Conservation (phyloP, 768 basidiomycete species). For the Calvatia gigantea region DNA sequence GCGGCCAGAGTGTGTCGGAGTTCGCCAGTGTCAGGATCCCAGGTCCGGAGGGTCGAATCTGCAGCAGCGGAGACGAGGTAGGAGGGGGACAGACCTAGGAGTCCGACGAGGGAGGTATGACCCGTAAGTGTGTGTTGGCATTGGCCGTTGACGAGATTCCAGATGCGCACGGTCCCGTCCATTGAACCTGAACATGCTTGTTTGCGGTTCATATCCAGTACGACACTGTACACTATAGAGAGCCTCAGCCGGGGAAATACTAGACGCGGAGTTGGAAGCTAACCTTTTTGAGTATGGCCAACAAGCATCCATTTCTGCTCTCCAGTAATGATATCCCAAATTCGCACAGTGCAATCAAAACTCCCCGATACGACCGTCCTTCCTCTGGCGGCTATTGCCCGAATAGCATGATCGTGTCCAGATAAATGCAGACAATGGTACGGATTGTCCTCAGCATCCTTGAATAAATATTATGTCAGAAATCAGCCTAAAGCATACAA, state of each 20-base stretch:
- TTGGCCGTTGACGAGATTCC: conserved; percentile 82
- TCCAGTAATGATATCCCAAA: conserved; percentile 92
- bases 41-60: conserved; percentile 90
- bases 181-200: conserved; percentile 97
- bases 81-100: conserved; percentile 86
- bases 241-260: neutral
- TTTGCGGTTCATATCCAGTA: conserved; percentile 79
- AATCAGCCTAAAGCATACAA: conserved; percentile 11
- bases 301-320: conserved; percentile 74
- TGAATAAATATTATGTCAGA: neutral
- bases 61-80: conserved; percentile 94
- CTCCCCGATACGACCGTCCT: conserved; percentile 91
- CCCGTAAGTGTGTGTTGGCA: conserved; percentile 81
- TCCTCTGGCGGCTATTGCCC: conserved; percentile 89
- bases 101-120: conserved; percentile 92
- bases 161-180: conserved; percentile 96
- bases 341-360: conserved; percentile 91
- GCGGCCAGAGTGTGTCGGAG: conserved; percentile 80
- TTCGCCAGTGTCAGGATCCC: conserved; percentile 86
- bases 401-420: conserved; percentile 90
- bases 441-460: conserved; percentile 77
- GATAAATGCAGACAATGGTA: conserved; percentile 82
- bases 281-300: conserved; percentile 92
- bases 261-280: conserved; percentile 17
- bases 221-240: conserved; percentile 85